Evolutionary conservation across 2,329 filamentous ascomycete genomes (phyloP), one percentile per base, ranked within the genome.

Genomic region (Alternaria sp.): DNA sequence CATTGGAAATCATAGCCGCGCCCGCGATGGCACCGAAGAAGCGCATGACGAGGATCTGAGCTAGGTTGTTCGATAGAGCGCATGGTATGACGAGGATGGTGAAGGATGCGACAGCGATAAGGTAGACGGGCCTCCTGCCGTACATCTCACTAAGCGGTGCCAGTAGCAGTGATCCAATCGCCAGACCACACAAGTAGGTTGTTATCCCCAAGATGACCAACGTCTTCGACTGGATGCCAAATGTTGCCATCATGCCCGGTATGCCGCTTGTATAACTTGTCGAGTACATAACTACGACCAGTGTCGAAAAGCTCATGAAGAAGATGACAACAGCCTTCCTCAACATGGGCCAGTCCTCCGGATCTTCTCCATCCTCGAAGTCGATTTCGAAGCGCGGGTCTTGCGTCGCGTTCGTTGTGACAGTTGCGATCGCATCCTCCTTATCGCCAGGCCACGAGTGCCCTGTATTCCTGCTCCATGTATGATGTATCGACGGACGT

Each of bases 1-100:
- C 88, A 75, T 96, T 97, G 12, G 89, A 88, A 25, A 97, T 89
- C 88, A 96, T 91, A 45, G 91, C 92, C 6, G 92, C 87, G 4
- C 92, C 91, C 55, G 90, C 92, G 59, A 93, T 79, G 8, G 90
- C 91, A 28, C 89, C 90, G 67, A 96, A 88, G 77, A 93, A 94
- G 23, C 93, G 86, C 52, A 90, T 84, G 5, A 91, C 83, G n/a
- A 96, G 85, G 49, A 96, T 87, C 40, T 88, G 85, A 1, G 85
- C 84, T 1, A 95, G 81, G 6, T 90, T 91, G 55, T 87, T 87
- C 5, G 91, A 89, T 25, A 94, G 76, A 11, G 87, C 92, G 69
- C 89, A 89, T 0, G 92, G 92, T 26, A 96, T 85, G 12, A 93
- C 86, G 45, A 95, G 81, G 1, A 94, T 69, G 0, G 87, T 85